A percentile compares a stretch with the other conserved stretches of the same genome.
Evolutionary conservation across 345 rosid species (phyloP).

Genomic region (Erucastrum elatum): DNA sequence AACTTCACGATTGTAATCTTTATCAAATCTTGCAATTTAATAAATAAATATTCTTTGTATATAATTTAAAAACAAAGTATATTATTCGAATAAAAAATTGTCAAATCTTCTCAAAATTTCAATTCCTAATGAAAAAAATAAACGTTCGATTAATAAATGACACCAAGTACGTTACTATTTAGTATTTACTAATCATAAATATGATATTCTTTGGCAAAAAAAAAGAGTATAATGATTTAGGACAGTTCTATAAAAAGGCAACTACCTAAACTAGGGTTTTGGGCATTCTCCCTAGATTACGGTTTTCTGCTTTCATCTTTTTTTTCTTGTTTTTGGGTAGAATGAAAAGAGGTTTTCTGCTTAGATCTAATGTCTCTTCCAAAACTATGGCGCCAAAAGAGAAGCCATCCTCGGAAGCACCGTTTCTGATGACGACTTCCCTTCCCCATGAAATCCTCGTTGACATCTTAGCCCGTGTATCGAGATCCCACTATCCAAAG

Average conservation of each 20-base stretch:
- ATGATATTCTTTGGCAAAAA: too few relatives aligned
- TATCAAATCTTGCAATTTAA: neutral
- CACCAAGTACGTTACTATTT: neutral
- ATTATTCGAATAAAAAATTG: neutral
- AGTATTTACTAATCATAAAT: neutral
- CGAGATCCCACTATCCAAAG: neutral
- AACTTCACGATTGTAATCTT: neutral
- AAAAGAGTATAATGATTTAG: neutral
- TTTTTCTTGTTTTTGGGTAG: neutral
- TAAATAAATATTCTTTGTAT: neutral
- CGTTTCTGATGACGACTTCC: neutral
- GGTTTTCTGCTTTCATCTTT: neutral
- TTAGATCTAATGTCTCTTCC: neutral
- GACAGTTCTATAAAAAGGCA: neutral
- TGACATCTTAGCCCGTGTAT: neutral
- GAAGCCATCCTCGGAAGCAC: neutral
- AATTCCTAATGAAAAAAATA: neutral
- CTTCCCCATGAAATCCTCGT: neutral
- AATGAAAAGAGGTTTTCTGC: neutral
- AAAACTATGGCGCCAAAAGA: neutral
- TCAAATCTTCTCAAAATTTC: neutral
- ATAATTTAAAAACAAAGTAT: neutral
- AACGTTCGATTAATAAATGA: neutral
- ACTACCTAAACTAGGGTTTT: neutral
- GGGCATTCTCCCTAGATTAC: neutral